These are phyloP conservation scores for Globisporangium cederbergense DNA, from an alignment of 352 stramenopile species.

Conservation along the genomic window DNA sequence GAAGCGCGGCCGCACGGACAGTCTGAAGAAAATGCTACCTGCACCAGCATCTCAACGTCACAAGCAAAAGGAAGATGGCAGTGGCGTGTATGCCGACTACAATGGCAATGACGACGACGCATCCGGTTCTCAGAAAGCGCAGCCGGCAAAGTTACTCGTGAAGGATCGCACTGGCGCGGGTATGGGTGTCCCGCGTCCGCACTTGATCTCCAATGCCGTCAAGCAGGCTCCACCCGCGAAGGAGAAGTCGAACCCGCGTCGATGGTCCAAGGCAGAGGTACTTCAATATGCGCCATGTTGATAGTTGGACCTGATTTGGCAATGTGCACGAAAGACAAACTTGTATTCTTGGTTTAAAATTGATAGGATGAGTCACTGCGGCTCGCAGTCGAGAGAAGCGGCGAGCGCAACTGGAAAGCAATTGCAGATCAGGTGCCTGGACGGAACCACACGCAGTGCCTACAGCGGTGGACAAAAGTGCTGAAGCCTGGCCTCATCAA, in stretches of 20 bases:
- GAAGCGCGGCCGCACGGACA: constrained; percentile 85
- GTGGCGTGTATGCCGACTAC: not conserved
- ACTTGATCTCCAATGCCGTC: constrained; percentile 71
- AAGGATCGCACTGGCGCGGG: constrained; percentile 74
- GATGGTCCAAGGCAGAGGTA: constrained; percentile 81
- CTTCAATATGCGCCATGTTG: not conserved
- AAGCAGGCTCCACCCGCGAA: constrained; percentile 78
- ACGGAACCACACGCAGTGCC: constrained; percentile 91
- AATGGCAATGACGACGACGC: constrained; percentile 3
- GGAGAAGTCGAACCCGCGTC: constrained; percentile 80
- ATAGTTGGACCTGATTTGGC: not conserved
- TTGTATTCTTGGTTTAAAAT: too few species aligned
- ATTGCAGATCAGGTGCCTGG: constrained; percentile 90
- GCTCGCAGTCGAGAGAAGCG: constrained; percentile 79
- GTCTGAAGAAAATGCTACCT: constrained; percentile 70
- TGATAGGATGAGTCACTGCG: constrained; percentile 72
- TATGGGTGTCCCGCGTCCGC: constrained; percentile 67
- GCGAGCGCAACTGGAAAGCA: constrained; percentile 88
- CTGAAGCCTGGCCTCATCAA: constrained; percentile 92
- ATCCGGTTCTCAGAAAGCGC: constrained; percentile 13
- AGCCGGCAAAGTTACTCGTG: constrained; percentile 55
- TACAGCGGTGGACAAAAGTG: constrained; percentile 93
- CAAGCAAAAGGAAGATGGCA: constrained; percentile 38
- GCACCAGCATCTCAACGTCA: constrained; percentile 63
- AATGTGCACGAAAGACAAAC: not conserved